Conservation (phyloP, 495 filamentous ascomycete genomes). For the Aspergillus cavernicola region DNA sequence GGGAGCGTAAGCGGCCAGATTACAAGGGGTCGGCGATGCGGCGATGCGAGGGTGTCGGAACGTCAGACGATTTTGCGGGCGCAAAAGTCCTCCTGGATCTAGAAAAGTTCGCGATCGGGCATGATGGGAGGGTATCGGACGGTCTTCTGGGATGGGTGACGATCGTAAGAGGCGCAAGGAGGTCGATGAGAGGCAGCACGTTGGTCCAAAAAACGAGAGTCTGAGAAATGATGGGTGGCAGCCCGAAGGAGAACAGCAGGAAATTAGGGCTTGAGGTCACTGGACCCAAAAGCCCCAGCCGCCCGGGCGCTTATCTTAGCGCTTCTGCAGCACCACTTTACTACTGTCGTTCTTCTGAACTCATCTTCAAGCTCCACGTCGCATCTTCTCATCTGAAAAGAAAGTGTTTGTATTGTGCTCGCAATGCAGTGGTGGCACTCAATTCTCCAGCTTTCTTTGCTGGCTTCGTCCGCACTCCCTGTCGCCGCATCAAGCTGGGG, state of each 20-base stretch:
- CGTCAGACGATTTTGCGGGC: conserved; percentile 17
- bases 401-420: not conserved
- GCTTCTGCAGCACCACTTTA: not conserved
- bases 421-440: conserved; percentile 44
- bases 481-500: conserved; percentile 73
- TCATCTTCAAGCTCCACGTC: not conserved
- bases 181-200: conserved; percentile 1
- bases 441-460: conserved; percentile 36
- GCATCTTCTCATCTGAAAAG: conserved; percentile 9
- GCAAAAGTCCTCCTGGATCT: conserved; percentile 17
- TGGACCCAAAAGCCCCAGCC: conserved; percentile 28
- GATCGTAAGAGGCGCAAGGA: not conserved
- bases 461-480: conserved; percentile 35
- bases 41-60: conserved; percentile 20
- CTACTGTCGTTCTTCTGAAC: not conserved
- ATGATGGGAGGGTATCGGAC: conserved; percentile 10
- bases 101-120: conserved; percentile 9
- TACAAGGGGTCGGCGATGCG: conserved; percentile 17
- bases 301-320: conserved; percentile 24
- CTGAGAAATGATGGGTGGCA: conserved; percentile 20
- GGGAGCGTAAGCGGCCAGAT: not conserved
- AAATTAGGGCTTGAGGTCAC: conserved; percentile 39
- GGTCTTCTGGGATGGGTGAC: conserved; percentile 10
- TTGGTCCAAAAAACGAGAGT: not conserved
- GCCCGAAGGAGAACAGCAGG: conserved; percentile 26